A percentile compares a stretch with the other conserved stretches of the same genome.
These are phyloP conservation scores for Xylaria sp. DNA, from an alignment of 2,329 filamentous ascomycete genomes.

Conservation along the genomic window DNA sequence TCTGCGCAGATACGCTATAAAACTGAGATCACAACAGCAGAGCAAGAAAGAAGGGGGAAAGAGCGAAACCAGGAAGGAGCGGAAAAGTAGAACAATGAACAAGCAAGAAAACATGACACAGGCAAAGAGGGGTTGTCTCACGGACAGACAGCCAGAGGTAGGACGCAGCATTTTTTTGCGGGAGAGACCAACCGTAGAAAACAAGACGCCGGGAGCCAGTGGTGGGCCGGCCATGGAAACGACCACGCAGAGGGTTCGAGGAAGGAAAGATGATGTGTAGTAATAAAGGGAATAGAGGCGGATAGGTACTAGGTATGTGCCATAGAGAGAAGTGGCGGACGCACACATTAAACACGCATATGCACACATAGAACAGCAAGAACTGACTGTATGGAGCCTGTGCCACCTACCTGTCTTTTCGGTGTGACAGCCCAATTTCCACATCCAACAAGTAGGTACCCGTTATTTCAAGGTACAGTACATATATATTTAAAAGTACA, in stretches of 20 bases:
- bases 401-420: neutral
- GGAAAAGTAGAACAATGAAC: neutral
- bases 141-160: conserved; percentile 1
- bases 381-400: neutral
- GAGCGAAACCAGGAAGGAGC: neutral
- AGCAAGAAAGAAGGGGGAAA: neutral
- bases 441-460: neutral
- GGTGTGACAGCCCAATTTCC: conserved; percentile 6
- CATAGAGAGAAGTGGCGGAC: conserved; percentile 13
- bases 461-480: too few species aligned
- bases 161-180: conserved; percentile 17
- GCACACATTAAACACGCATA: conserved; percentile 14
- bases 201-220: conserved; percentile 2
- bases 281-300: neutral
- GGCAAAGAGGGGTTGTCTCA: neutral
- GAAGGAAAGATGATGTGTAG: conserved; percentile 5
- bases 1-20: neutral
- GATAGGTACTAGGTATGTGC: neutral
- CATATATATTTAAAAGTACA: too few species aligned
- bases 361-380: neutral
- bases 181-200: conserved; percentile 2
- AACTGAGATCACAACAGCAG: neutral
- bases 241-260: neutral
- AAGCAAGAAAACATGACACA: conserved; percentile 2
- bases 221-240: conserved; percentile 3